These are phyloP conservation scores for Amylostereum areolatum DNA, from an alignment of 1,284 basidiomycete genomes.

Conservation along the genomic window DNA sequence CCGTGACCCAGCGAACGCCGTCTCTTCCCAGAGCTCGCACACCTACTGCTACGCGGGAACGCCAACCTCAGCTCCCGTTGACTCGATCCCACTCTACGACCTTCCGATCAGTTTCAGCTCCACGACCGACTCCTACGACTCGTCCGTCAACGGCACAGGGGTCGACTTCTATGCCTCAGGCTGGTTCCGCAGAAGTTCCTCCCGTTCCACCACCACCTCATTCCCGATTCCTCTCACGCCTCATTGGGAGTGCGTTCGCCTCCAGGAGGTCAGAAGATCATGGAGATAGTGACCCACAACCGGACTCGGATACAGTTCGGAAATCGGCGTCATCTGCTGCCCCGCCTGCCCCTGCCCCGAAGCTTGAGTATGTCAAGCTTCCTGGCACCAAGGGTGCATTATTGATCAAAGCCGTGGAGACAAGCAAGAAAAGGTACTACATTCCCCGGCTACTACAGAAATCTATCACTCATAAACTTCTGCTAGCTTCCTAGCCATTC, in stretches of 20 bases:
- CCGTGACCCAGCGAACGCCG: too few species aligned
- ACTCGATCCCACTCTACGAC: too few species aligned
- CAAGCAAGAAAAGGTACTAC: slow-evolving; percentile 72
- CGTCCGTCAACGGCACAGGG: slow-evolving; percentile 15
- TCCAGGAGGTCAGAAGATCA: slow-evolving; percentile 52
- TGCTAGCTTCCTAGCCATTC: slow-evolving; percentile 77
- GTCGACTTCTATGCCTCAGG: not conserved
- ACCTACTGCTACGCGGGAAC: too few species aligned
- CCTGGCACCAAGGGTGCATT: slow-evolving; percentile 84
- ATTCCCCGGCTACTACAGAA: slow-evolving; percentile 7
- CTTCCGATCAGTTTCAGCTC: slow-evolving; percentile 13
- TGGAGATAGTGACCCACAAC: not conserved
- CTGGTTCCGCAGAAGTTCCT: slow-evolving; percentile 17
- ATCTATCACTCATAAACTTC: not conserved
- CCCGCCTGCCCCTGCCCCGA: slow-evolving; percentile 63
- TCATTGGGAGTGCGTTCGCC: slow-evolving; percentile 60
- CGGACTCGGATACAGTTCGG: not conserved
- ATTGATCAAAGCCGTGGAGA: slow-evolving; percentile 80
- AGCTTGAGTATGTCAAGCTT: slow-evolving; percentile 84
- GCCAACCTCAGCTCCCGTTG: too few species aligned
- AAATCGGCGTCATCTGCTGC: slow-evolving; percentile 9
- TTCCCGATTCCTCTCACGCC: slow-evolving; percentile 63
- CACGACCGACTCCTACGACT: slow-evolving; percentile 17
- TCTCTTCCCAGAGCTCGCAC: too few species aligned
- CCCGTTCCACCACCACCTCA: slow-evolving; percentile 31